Conservation (phyloP, 345 rosid species). For the Linum tenue region DNA sequence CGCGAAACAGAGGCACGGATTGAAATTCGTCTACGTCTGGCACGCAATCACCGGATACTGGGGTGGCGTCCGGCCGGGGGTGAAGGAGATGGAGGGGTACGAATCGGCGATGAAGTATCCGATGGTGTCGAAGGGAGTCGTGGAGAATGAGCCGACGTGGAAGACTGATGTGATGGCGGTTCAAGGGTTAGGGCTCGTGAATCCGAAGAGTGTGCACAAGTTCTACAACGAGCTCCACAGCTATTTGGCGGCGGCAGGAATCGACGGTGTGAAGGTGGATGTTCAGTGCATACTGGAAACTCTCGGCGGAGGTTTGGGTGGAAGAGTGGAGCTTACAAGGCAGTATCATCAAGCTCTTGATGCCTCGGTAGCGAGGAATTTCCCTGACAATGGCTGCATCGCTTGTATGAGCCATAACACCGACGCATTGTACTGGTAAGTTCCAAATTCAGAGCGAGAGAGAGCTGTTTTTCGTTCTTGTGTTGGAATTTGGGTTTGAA, state of each 20-base stretch:
- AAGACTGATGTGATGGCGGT: conserved; percentile 51
- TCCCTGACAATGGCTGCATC: conserved; percentile 81
- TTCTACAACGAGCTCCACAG: conserved; percentile 73
- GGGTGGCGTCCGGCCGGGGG: conserved; percentile 91
- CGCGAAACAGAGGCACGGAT: conserved; percentile 56
- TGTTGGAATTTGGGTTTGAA: background rate
- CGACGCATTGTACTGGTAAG: conserved; percentile 85
- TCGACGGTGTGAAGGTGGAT: conserved; percentile 93
- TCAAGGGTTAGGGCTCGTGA: conserved; percentile 79
- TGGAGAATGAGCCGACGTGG: conserved; percentile 81
- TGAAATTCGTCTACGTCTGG: conserved; percentile 86
- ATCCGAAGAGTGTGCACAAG: conserved; percentile 58
- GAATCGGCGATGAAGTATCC: conserved; percentile 71
- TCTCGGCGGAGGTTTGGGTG: conserved; percentile 68
- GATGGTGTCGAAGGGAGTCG: conserved; percentile 50
- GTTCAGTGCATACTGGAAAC: conserved; percentile 90
- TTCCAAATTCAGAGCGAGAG: background rate
- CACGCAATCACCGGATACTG: conserved; percentile 93
- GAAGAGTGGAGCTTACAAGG: conserved; percentile 70
- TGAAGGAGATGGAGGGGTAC: conserved; percentile 51
- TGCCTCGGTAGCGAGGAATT: conserved; percentile 62
- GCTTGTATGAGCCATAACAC: conserved; percentile 98
- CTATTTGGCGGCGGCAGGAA: conserved; percentile 69
- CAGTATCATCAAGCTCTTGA: conserved; percentile 92
- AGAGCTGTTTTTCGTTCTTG: background rate